A percentile compares a stretch with the other conserved stretches of the same genome.
These are phyloP conservation scores for Macrophomina tecta DNA, from an alignment of 2,329 filamentous ascomycete genomes.

Conservation along the genomic window DNA sequence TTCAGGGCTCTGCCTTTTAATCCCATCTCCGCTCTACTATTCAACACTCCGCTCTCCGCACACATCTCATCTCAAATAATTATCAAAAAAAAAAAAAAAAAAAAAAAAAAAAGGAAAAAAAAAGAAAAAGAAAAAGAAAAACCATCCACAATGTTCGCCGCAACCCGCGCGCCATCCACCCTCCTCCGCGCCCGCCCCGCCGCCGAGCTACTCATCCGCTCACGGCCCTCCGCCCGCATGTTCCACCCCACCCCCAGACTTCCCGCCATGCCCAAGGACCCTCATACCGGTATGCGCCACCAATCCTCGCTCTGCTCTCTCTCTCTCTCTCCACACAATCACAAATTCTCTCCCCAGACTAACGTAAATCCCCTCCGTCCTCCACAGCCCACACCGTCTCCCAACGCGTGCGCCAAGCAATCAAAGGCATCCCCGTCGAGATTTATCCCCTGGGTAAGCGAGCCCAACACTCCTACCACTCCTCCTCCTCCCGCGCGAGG, in stretches of 20 bases:
- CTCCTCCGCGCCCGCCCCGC: slow-evolving; percentile 23
- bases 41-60: neutral
- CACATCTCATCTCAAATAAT: neutral
- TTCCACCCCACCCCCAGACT: slow-evolving; percentile 8
- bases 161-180: neutral
- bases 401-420: slow-evolving; percentile 8
- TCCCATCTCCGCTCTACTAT: neutral
- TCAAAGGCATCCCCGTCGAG: slow-evolving; percentile 23
- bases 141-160: slow-evolving; percentile 11
- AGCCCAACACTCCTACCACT: neutral
- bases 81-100: no score
- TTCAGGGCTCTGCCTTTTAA: slow-evolving; percentile 2
- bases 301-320: neutral
- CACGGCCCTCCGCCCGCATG: slow-evolving; percentile 11
- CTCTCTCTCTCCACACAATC: neutral
- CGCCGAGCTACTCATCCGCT: neutral
- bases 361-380: neutral
- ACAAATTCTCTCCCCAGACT: neutral
- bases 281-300: neutral
- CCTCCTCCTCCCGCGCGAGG: neutral
- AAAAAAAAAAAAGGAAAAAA: no score
- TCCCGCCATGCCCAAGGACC: slow-evolving; percentile 2
- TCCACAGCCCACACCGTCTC: slow-evolving; percentile 12
- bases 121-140: neutral
- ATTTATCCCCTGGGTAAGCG: slow-evolving; percentile 26